phyloP scores from a whole-genome alignment of 257 asterid species.

The Solanum sparsipilum region DNA sequence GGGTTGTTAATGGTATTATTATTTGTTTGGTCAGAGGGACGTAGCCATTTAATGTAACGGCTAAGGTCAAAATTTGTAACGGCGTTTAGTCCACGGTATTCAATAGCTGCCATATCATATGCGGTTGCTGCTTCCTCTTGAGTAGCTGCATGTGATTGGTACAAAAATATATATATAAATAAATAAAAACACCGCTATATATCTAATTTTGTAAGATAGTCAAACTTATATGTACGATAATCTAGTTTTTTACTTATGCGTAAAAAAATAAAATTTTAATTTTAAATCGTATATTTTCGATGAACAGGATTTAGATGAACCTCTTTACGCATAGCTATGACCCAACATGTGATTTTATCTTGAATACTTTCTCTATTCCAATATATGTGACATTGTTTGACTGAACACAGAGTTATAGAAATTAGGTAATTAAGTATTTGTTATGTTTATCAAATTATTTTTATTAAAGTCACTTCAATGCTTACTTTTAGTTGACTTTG shows the following conservation, averaged over 20 bases:
- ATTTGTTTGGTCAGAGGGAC: constrained; percentile 9
- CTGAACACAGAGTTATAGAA: rapidly evolving
- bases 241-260: background rate
- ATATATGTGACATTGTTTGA: background rate
- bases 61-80: constrained; percentile 89
- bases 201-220: background rate
- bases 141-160: constrained; percentile 41
- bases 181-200: no score
- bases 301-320: no score
- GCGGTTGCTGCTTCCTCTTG: constrained; percentile 98
- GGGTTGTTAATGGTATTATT: constrained; percentile 4
- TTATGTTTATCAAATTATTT: no score
- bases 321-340: background rate
- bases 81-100: constrained; percentile 87
- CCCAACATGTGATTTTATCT: background rate
- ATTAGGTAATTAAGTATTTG: no score
- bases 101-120: constrained; percentile 92
- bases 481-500: no score
- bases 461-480: background rate
- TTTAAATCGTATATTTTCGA: no score
- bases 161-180: no score
- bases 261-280: no score
- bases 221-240: background rate
- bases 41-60: constrained; percentile 56
- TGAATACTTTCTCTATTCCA: no score